Base-by-base conservation (phyloP, 2,329 filamentous ascomycete species). In the Gnomoniopsis sp. region DNA sequence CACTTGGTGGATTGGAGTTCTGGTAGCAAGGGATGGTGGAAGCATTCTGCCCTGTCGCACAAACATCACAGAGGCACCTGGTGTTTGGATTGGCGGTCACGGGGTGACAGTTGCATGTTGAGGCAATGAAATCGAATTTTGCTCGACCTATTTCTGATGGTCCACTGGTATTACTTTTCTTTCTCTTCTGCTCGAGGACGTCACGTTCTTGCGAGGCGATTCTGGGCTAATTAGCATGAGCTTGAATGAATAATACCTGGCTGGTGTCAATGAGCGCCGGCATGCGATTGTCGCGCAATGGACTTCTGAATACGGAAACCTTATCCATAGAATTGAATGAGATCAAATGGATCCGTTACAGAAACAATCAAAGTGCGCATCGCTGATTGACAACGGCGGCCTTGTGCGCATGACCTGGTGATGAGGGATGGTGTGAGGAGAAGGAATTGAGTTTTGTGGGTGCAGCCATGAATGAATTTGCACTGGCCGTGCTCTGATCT, bases 1-100 rank as follows among this genome's bases (percentile, higher is more conserved):
- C 41, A 12, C 6, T 51, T 22, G 56, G 43, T 49, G 6, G 44
- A 34, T 21, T 47, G 57, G 59, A 59, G 57, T 56, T 58, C 36
- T 49, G 38, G 46, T 26, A 36, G 44, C 33, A 19, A 44, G 53
- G 52, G 44, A 26, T 23, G 30, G 21, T 56, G 36, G 44, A 49
- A 59, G 50, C 38, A 54, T 54, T 52, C 44, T 49, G 59, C 30
- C 55, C 48, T 52, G 59, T 61, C 55, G 55, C 34, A 46, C 30
- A 53, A 55, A 14, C n/a, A 46, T 48, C 55, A 41, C 58, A 58
- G 51, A 47, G 59, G 48, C 52, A 46, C 49, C 41, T 17, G 55
- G 59, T 58, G 55, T 61, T 48, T 58, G 52, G 30, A 43, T 55
- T 49, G 19, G 44, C 21, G 52, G 43, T 47, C n/a, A 34, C 22